Evolutionary conservation across 1,284 basidiomycete species (phyloP).

Genomic region (Sparassis latifolia): DNA sequence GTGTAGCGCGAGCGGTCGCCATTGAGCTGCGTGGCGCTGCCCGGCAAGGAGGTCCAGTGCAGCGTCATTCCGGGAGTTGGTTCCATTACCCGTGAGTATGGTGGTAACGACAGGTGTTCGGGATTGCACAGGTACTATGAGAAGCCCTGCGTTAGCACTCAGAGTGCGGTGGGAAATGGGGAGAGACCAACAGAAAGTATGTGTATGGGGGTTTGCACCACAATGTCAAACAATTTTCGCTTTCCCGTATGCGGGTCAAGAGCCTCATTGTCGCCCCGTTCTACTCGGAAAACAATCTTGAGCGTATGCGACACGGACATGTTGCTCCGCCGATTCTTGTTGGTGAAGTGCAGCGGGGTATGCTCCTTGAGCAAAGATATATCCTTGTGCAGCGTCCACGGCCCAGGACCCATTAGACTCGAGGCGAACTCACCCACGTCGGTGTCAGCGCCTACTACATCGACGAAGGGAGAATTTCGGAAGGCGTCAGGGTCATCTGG

Average conservation of each 20-base stretch:
- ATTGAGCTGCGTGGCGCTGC: conserved; percentile 4
- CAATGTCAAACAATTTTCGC: conserved; percentile 85
- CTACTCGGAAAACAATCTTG: conserved; percentile 82
- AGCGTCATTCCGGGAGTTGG: neutral
- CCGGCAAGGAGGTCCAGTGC: conserved; percentile 3
- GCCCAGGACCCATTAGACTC: conserved; percentile 67
- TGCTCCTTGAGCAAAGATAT: conserved; percentile 54
- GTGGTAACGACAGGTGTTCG: conserved; percentile 72
- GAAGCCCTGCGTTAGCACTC: neutral
- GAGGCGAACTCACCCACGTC: conserved; percentile 50
- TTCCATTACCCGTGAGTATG: conserved; percentile 39
- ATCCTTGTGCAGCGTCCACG: conserved; percentile 60
- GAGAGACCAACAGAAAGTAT: conserved; percentile 65
- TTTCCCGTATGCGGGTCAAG: conserved; percentile 64
- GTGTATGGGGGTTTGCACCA: conserved; percentile 78
- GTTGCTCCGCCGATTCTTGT: conserved; percentile 78
- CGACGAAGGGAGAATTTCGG: conserved; percentile 46
- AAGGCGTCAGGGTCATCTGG: conserved; percentile 51
- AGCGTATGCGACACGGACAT: conserved; percentile 76
- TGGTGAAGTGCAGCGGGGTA: conserved; percentile 64
- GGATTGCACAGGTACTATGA: conserved; percentile 72
- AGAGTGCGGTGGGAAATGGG: neutral
- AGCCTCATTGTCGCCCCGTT: conserved; percentile 66
- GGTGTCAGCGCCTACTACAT: conserved; percentile 34
- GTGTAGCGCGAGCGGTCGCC: conserved; percentile 7